Evolutionary conservation across 768 basidiomycete genomes (phyloP), one percentile per base, ranked within the genome.

Genomic region (Suillus subalutaceus): DNA sequence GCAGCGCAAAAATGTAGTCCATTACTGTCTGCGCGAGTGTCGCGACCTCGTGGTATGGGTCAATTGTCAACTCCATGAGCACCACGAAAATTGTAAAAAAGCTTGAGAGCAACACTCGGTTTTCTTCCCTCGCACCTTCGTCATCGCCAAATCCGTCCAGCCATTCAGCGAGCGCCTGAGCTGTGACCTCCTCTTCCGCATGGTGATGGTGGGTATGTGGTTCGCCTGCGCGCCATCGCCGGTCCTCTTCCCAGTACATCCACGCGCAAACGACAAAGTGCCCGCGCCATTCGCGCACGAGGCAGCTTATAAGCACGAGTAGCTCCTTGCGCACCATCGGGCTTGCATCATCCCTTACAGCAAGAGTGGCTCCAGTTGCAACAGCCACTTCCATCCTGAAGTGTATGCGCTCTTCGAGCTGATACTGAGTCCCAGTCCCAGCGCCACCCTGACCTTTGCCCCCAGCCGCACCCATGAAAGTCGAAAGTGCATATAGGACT

Each of bases 261-360:
- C 97, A 99, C 1, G 97, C 96, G 68, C 97, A 97, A 46, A 96
- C 88, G 58, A 97, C 93, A 71, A 99, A 95, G 81, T 93, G 93
- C 8, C 97, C 97, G 64, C 95, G 82, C 94, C 96, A 98, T 76
- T 99, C 97, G 76, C 95, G 92, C 44, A 96, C 96, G 26, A 99
- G 82, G 72, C 93, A 94, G 72, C 94, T 96, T 64, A 99, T 88
- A 46, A 99, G 84, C 46, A 98, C 86, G 41, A 98, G 82, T 26
- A 98, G 82, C 75, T 99, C 97, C 79, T 97, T 97, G 66, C 97
- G 83, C 13, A 96, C 97, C 90, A 97, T 93, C 0, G 97, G 97
- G 65, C 93, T 94, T 1, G 94, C 97, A 74, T 99, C 97, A 64
- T 94, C 94, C 76, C 94, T 92, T 63, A 93, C 91, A 10, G 91